Base-by-base conservation (phyloP, 352 stramenopile species). In the Phytopythium aichiense region DNA sequence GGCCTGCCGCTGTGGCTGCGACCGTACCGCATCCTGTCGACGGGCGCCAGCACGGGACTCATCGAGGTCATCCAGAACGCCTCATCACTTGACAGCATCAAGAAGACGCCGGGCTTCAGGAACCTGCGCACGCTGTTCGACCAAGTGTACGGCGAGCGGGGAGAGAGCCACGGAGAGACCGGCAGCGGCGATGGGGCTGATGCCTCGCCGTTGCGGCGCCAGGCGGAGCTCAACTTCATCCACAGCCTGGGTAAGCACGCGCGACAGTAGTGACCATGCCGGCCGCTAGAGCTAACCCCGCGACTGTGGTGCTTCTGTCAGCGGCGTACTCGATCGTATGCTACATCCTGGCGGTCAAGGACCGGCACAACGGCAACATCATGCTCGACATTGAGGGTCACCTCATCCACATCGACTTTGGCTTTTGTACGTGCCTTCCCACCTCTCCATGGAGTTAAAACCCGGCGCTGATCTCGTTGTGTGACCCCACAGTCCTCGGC, bases 341-440 rank as follows among this genome's bases (percentile, higher is more conserved):
- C 61, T 99, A 99, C 74, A 86, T 99, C 37, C 78, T 99, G 18
- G 91, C 93, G 16, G 89, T 99, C 69, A 99, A 99, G 68, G 98
- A 99, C 73, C 87, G 97, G 8, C 97, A 99, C 84, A 99, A 99
- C 70, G 97, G 97, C 45, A 99, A 99, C 72, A 98, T 99, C 61
- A 96, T 99, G 86, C 93, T 99, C 54, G 97, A 99, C 67, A 94
- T 91, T 16, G 82, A 96, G 63, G 97, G 97, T 7, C 95, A 98
- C 66, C 77, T 99, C 28, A 89, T 99, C 38, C 96, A 99, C 78
- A 99, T 99, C 71, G 98, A 99, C 76, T 99, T 99, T 86, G 98
- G 98, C 33, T 99, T 99, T 74, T 91, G 84, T 92, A 80, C 52
- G 77, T 85, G 11, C 35, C 59, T 16, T 31, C 40, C 18, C 6